Evolutionary conservation across 306 rosid species (phyloP).

Genomic region (Pyrus communis): DNA sequence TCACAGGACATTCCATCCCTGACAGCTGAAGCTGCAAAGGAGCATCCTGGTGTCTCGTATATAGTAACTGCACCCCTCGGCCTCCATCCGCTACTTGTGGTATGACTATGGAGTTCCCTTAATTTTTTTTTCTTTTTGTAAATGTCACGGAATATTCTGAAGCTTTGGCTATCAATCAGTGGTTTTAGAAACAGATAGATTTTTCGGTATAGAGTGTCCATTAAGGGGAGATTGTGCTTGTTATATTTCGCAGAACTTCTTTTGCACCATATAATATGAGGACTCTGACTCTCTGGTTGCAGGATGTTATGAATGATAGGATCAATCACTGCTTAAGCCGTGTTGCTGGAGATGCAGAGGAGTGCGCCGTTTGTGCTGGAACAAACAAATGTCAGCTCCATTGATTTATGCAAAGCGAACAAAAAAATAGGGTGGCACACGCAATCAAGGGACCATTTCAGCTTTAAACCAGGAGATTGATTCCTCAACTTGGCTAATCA

Average conservation of each 20-base stretch:
- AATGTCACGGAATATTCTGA: not conserved
- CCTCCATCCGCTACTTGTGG: constrained; percentile 77
- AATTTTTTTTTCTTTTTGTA: not conserved
- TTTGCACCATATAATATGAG: not conserved
- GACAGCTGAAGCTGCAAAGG: constrained; percentile 80
- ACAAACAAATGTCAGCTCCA: constrained; percentile 71
- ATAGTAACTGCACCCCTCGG: constrained; percentile 88
- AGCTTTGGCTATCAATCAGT: not conserved
- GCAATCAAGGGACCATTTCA: not conserved
- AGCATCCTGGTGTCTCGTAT: constrained; percentile 62
- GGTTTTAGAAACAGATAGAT: not conserved
- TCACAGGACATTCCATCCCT: constrained; percentile 86
- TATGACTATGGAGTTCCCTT: constrained; percentile 20
- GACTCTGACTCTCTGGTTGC: constrained; percentile 20
- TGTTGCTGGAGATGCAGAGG: constrained; percentile 65
- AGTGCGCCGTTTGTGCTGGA: constrained; percentile 78
- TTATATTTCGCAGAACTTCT: not conserved
- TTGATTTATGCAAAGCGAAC: constrained; percentile 7
- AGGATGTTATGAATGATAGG: constrained; percentile 85
- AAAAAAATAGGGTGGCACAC: not conserved
- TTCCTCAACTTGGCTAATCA: not conserved
- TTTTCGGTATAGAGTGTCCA: not conserved
- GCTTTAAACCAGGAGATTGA: not conserved
- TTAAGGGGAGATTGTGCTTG: not conserved
- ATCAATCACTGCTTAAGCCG: constrained; percentile 71